phyloP scores from a whole-genome alignment of 495 filamentous ascomycete species.

The Penicillium parvum region DNA sequence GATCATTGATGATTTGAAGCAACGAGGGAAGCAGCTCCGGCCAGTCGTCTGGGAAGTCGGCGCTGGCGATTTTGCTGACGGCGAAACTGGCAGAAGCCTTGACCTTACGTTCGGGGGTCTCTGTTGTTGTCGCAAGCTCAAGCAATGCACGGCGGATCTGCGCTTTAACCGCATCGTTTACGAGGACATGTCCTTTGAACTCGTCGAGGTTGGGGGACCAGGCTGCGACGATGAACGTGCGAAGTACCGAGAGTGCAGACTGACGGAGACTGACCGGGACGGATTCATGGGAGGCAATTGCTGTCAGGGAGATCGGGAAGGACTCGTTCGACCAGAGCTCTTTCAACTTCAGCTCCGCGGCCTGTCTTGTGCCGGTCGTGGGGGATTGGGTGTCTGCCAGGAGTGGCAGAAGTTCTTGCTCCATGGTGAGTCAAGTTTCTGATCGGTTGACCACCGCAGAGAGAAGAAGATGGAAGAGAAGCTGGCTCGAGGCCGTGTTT shows the following conservation, averaged over 20 bases:
- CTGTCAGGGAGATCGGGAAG: conserved; percentile 71
- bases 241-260: conserved; percentile 72
- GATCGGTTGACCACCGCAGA: conserved; percentile 8
- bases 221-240: conserved; percentile 70
- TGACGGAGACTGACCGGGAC: conserved; percentile 73
- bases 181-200: conserved; percentile 57
- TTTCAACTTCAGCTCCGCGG: conserved; percentile 73
- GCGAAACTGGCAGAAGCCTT: conserved; percentile 80
- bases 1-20: conserved; percentile 64
- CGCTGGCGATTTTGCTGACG: conserved; percentile 92
- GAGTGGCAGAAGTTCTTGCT: conserved; percentile 76
- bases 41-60: conserved; percentile 94
- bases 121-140: conserved; percentile 67
- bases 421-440: conserved; percentile 49
- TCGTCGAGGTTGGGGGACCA: conserved; percentile 71
- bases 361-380: conserved; percentile 63
- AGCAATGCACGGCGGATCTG: conserved; percentile 66
- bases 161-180: conserved; percentile 64
- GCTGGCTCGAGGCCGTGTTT: conserved; percentile 10
- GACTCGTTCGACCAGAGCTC: conserved; percentile 60
- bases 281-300: conserved; percentile 69
- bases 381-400: conserved; percentile 75
- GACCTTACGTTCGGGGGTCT: conserved; percentile 72
- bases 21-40: conserved; percentile 76
- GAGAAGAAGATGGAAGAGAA: neutral